Evolutionary conservation across 78 protist species (phyloP), one percentile per base, ranked within the genome.

Genomic region (Polysphondylium violaceum): DNA sequence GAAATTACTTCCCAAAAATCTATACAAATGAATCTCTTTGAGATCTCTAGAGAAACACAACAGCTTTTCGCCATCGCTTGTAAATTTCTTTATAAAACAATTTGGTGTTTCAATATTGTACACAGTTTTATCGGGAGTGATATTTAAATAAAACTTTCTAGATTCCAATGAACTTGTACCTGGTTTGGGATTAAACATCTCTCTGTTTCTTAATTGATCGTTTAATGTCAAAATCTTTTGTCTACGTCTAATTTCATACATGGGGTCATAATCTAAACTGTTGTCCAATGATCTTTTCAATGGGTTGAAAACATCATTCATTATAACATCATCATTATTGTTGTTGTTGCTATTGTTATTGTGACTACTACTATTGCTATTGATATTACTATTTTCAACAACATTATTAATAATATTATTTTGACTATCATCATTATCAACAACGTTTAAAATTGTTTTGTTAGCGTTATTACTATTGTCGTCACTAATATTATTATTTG

Each of bases 51-150:
- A 69, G 27, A 83, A 83, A 69, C 90, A 83, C 17, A 83, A 61
- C 1, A 83, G 65, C 60, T 58, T 67, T n/a, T 83, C 90, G n/a
- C 90, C 90, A 83, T 83, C 90, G 35, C 69, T 51, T 11, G 90
- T 83, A 58, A 83, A 83, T 60, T 83, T 83, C 33, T 83, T 83
- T 33, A 83, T 83, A n/a, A 69, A 69, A 69, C 90, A 83, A 38
- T 53, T 60, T 43, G 90, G 90, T 21, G 44, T 72, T 12, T 83
- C 90, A 27, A 83, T 69, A n/a, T 83, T 83, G 51, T 36, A 83
- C 14, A 83, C 90, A 43, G 90, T 83, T 44, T 83, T 83, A 27
- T 83, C 90, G 27, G 90, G 90, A 9, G 63, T 72, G 44, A 83
- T 31, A 41, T 83, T 83, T 35, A 83, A 61, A 58, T 83, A 83